Percentiles rank a stretch among this genome's conserved stretches.
These are phyloP conservation scores for Plectosphaerella cucumerina DNA, from an alignment of 2,329 filamentous ascomycete genomes.

Conservation along the genomic window DNA sequence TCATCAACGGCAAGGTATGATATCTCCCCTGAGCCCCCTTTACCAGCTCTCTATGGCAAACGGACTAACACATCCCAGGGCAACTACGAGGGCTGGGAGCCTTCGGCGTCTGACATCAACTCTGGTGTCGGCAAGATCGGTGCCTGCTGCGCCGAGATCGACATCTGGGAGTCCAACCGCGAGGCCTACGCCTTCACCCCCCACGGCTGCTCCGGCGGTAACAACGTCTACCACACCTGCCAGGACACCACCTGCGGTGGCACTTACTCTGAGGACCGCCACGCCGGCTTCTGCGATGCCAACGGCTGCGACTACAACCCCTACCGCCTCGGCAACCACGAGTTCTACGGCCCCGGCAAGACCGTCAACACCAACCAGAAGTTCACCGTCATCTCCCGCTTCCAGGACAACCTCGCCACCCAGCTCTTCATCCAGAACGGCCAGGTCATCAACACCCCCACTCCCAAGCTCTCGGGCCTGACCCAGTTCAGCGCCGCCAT, in stretches of 20 bases:
- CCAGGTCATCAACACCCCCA: constrained; percentile 7
- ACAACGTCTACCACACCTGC: constrained; percentile 14
- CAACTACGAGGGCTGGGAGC: constrained; percentile 18
- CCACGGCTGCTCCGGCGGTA: constrained; percentile 13
- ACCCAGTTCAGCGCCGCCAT: constrained; percentile 57
- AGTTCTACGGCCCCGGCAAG: constrained; percentile 56
- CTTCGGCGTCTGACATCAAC: constrained; percentile 13
- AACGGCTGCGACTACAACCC: constrained; percentile 65
- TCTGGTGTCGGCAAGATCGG: constrained; percentile 17
- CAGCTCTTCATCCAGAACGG: constrained; percentile 14
- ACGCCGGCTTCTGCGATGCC: constrained; percentile 57
- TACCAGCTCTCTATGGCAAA: not conserved
- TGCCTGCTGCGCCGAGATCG: constrained; percentile 19
- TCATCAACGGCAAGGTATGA: constrained; percentile 36
- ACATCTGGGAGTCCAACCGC: constrained; percentile 21
- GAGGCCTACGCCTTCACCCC: constrained; percentile 18
- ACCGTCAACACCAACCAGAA: constrained; percentile 53
- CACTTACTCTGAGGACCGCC: constrained; percentile 43
- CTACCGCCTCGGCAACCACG: constrained; percentile 56
- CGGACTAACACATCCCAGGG: constrained; percentile 5
- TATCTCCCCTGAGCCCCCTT: constrained; percentile 10
- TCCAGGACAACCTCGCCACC: constrained; percentile 21
- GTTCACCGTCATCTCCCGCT: constrained; percentile 61
- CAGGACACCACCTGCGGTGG: constrained; percentile 36
- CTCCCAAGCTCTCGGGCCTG: constrained; percentile 24